Conservation (phyloP, 305 asterid species). For the Ajuga reptans region DNA sequence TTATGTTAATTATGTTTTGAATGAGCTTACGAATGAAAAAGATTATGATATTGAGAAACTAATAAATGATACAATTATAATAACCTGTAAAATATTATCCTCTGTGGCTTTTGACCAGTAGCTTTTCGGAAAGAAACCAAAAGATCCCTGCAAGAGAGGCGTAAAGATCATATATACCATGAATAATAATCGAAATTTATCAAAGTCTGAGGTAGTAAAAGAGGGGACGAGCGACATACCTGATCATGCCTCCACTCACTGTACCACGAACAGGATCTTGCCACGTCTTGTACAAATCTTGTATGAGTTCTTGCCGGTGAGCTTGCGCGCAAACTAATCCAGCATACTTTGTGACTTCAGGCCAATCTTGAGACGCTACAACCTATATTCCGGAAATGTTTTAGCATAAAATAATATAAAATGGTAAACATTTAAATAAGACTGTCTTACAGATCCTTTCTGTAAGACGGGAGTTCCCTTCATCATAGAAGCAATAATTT, state of each 20-base stretch:
- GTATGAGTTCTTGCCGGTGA: conserved; percentile 91
- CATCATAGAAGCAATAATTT: too few relatives aligned
- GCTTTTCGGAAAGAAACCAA: conserved; percentile 93
- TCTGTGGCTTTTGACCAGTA: conserved; percentile 96
- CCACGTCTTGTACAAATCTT: conserved; percentile 94
- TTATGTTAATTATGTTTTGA: not conserved
- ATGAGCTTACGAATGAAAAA: not conserved
- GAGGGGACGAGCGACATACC: conserved; percentile 36
- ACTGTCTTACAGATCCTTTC: too few relatives aligned
- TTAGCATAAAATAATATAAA: conserved; percentile 7
- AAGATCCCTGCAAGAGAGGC: conserved; percentile 66
- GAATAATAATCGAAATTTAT: not conserved
- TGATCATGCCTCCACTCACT: conserved; percentile 96
- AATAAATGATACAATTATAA: not conserved
- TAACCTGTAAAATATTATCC: conserved; percentile 94
- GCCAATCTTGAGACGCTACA: conserved; percentile 99
- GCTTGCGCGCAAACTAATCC: conserved; percentile 98
- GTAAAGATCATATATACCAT: not conserved
- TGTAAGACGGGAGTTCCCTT: too few relatives aligned
- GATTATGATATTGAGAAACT: not conserved
- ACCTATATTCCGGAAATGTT: conserved; percentile 41
- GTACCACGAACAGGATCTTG: conserved; percentile 91
- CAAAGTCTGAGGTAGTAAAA: not conserved
- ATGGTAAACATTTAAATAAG: too few relatives aligned
- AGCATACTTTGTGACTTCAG: conserved; percentile 93